Conservation (phyloP, 176 grass and related monocot species). For the Poa annua region DNA sequence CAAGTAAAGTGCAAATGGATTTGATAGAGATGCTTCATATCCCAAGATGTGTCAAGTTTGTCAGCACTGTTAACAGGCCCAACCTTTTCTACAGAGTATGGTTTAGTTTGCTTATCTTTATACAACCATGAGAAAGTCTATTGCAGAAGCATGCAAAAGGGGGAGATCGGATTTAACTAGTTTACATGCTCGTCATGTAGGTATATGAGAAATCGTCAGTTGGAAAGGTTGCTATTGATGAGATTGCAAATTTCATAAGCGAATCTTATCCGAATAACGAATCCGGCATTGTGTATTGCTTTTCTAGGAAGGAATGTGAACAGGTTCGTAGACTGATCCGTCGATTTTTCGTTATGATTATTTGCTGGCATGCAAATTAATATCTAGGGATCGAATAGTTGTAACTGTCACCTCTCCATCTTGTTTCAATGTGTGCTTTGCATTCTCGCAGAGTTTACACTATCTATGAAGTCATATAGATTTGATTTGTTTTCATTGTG, state of each 20-base stretch:
- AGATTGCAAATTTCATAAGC: slow-evolving; percentile 81
- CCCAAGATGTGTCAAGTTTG: slow-evolving; percentile 82
- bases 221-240: slow-evolving; percentile 84
- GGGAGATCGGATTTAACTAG: background rate
- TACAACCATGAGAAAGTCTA: slow-evolving; percentile 34
- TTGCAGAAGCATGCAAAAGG: slow-evolving; percentile 19
- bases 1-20: slow-evolving; percentile 88
- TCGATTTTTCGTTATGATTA: slow-evolving; percentile 40
- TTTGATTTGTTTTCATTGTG: background rate
- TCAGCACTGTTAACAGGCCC: slow-evolving; percentile 87
- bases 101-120: slow-evolving; percentile 13
- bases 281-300: slow-evolving; percentile 95
- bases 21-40: slow-evolving; percentile 98
- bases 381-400: background rate
- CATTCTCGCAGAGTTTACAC: slow-evolving; percentile 3
- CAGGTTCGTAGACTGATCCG: slow-evolving; percentile 60
- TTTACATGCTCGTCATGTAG: slow-evolving; percentile 52
- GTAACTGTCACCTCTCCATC: background rate
- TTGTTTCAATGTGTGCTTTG: background rate
- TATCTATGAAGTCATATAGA: slow-evolving; percentile 3
- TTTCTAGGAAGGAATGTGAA: slow-evolving; percentile 91
- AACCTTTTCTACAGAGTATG: slow-evolving; percentile 94
- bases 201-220: slow-evolving; percentile 82
- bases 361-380: slow-evolving; percentile 32
- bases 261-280: slow-evolving; percentile 83